phyloP scores from a whole-genome alignment of 1,139 yeast genomes.

The Scheffersomyces parashehatae region DNA sequence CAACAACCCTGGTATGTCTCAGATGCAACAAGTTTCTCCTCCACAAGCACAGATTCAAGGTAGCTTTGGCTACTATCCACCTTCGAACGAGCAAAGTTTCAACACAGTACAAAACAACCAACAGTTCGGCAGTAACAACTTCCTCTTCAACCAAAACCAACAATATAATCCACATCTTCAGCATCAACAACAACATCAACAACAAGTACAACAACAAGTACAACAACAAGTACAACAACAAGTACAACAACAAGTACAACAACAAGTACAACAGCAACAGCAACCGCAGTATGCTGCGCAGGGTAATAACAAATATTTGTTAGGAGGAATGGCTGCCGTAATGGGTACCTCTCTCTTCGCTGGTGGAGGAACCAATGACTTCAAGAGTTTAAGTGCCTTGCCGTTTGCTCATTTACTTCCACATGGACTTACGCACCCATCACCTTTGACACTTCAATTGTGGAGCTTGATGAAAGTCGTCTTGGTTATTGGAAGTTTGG shows the following conservation, averaged over 20 bases:
- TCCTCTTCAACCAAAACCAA: constrained; percentile 4
- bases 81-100: not conserved
- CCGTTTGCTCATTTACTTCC: constrained; percentile 34
- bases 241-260: constrained; percentile 5
- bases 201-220: constrained; percentile 3
- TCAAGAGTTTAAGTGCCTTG: constrained; percentile 40
- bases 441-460: constrained; percentile 25
- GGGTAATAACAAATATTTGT: constrained; percentile 30
- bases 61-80: not conserved
- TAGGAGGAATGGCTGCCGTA: constrained; percentile 60
- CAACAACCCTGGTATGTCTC: not conserved
- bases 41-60: not conserved
- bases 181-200: constrained; percentile 4
- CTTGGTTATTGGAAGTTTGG: constrained; percentile 28
- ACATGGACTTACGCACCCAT: constrained; percentile 22
- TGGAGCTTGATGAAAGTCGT: constrained; percentile 28
- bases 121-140: not conserved
- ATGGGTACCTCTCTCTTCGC: constrained; percentile 49
- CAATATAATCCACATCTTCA: constrained; percentile 1
- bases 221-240: constrained; percentile 14
- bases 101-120: not conserved
- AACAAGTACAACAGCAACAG: constrained; percentile 12
- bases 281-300: constrained; percentile 7
- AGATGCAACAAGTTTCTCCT: not conserved
- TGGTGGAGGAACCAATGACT: constrained; percentile 35